Conservation (phyloP, 305 asterid species). For the Vinca major region DNA sequence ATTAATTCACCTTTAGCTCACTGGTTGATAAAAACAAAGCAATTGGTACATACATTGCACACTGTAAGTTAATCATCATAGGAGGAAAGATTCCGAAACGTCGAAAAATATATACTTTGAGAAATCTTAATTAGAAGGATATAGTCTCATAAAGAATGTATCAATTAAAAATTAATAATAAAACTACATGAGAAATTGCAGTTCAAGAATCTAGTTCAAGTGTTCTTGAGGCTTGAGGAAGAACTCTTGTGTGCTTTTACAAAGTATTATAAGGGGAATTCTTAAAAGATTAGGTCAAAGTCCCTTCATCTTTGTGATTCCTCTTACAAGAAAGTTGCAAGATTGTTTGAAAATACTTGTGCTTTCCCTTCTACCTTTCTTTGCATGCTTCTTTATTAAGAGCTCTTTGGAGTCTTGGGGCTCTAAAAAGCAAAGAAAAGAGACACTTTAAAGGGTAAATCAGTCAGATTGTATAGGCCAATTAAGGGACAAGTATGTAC, state of each 20-base stretch:
- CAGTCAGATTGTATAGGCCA: not conserved
- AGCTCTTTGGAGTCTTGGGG: constrained; percentile 8
- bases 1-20: too few species aligned
- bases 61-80: too few species aligned
- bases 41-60: too few species aligned
- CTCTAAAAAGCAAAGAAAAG: constrained; percentile 6
- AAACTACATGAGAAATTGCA: constrained; percentile 4
- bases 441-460: constrained; percentile 4
- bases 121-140: not conserved
- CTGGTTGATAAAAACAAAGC: too few species aligned
- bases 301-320: constrained; percentile 9
- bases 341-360: constrained; percentile 1
- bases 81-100: too few species aligned
- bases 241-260: constrained; percentile 11
- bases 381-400: constrained; percentile 15
- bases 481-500: constrained; percentile 12
- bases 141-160: not conserved
- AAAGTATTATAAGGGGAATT: constrained; percentile 7
- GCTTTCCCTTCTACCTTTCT: constrained; percentile 9
- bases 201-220: constrained; percentile 15
- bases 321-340: constrained; percentile 9
- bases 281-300: constrained; percentile 8
- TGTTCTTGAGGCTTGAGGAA: constrained; percentile 7
- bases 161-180: not conserved
- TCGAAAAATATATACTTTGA: too few species aligned